phyloP scores from a whole-genome alignment of 1,139 yeast genomes.

The Nakaseomyces kungkrabaensis region DNA sequence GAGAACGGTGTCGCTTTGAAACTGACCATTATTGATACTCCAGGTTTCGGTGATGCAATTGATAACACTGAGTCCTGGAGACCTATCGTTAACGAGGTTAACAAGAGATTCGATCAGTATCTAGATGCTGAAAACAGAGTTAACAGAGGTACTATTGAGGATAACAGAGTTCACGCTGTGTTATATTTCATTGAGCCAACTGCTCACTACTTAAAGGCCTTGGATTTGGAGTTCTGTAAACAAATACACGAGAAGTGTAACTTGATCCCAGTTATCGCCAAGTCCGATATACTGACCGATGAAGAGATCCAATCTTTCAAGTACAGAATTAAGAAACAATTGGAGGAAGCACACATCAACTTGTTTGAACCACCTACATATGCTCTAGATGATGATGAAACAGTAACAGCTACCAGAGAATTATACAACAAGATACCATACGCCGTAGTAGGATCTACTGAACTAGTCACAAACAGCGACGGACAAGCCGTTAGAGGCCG shows the following conservation, averaged over 20 bases:
- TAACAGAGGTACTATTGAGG: conserved; percentile 62
- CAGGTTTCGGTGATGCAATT: conserved; percentile 89
- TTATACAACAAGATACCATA: conserved; percentile 73
- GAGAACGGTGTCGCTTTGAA: conserved; percentile 89
- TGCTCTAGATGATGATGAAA: conserved; percentile 83
- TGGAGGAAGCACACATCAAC: conserved; percentile 63
- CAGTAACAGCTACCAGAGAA: conserved; percentile 52
- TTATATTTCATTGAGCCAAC: conserved; percentile 93
- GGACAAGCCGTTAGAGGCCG: conserved; percentile 88
- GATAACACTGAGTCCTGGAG: conserved; percentile 87
- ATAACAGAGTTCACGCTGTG: conserved; percentile 79
- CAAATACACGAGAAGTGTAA: conserved; percentile 86
- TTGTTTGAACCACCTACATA: conserved; percentile 72
- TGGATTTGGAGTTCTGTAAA: conserved; percentile 85
- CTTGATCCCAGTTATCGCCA: conserved; percentile 88
- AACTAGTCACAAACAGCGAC: conserved; percentile 58
- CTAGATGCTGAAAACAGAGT: conserved; percentile 86
- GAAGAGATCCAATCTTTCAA: conserved; percentile 76
- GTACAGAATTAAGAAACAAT: conserved; percentile 63
- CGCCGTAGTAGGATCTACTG: conserved; percentile 89
- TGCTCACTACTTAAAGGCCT: conserved; percentile 82
- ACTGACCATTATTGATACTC: conserved; percentile 79
- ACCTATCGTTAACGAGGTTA: conserved; percentile 87
- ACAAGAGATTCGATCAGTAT: conserved; percentile 73
- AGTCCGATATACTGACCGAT: conserved; percentile 86